Conservation (phyloP, 192 early-diverging fungal species). For the Coemansia sp. region DNA sequence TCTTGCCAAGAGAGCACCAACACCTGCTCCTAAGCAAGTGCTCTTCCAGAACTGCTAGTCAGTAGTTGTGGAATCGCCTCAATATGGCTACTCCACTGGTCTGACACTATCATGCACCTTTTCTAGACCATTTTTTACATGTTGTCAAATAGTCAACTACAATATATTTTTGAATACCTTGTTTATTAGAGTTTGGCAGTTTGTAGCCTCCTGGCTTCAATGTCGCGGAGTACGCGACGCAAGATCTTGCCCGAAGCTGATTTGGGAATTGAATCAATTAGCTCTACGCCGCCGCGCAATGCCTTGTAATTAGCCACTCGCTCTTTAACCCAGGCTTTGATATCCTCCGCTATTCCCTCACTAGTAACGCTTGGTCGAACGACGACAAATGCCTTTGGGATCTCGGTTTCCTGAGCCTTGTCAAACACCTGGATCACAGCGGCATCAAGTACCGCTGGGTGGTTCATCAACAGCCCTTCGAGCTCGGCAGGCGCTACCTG, state of each 20-base stretch:
- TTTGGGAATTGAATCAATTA: constrained; percentile 75
- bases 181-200: constrained; percentile 14
- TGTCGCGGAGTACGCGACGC: constrained; percentile 63
- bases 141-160: background rate
- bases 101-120: background rate
- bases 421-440: constrained; percentile 69
- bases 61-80: no score
- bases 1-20: background rate
- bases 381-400: constrained; percentile 84
- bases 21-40: background rate
- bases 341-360: constrained; percentile 39
- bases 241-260: constrained; percentile 83
- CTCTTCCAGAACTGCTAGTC: no score
- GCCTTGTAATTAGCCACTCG: constrained; percentile 77
- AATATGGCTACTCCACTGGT: no score
- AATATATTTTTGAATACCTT: background rate
- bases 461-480: constrained; percentile 72
- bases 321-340: constrained; percentile 59
- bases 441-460: constrained; percentile 69
- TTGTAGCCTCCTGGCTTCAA: constrained; percentile 19
- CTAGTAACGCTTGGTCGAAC: constrained; percentile 44
- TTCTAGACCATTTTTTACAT: background rate
- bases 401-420: constrained; percentile 63
- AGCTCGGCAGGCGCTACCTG: constrained; percentile 89
- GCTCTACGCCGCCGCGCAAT: constrained; percentile 73